These are phyloP conservation scores for barley (Hordeum vulgare) DNA, from an alignment of 176 grass and related monocot species.

Conservation along the genomic window DNA sequence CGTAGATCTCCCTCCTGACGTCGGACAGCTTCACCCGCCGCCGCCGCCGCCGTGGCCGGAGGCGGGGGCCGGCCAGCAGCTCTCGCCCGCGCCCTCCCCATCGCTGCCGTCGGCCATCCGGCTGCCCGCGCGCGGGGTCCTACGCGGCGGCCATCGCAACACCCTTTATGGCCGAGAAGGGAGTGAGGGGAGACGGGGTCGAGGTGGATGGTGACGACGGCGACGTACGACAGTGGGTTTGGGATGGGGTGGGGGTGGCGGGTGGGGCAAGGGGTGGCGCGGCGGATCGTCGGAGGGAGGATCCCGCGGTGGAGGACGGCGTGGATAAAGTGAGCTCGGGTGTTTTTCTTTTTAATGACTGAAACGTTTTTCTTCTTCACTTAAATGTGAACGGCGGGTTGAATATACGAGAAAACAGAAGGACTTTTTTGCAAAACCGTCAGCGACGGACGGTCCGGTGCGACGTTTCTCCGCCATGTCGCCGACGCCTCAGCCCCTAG, in stretches of 20 bases:
- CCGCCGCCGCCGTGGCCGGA: too few relatives aligned
- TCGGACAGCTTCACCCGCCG: constrained; percentile 16
- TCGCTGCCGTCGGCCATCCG: constrained; percentile 17
- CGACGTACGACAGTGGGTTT: neutral
- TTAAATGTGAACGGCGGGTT: too few relatives aligned
- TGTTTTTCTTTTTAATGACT: too few relatives aligned
- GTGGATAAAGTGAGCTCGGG: too few relatives aligned
- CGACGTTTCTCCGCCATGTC: too few relatives aligned
- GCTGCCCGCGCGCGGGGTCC: constrained; percentile 7
- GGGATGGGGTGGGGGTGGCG: too few relatives aligned
- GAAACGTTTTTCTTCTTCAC: too few relatives aligned
- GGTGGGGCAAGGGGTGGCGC: neutral
- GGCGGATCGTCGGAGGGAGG: constrained; percentile 28
- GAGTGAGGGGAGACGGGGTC: neutral
- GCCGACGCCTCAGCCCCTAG: neutral
- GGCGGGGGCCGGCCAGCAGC: constrained; percentile 14
- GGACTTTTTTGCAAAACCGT: too few relatives aligned
- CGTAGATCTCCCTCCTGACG: constrained; percentile 52
- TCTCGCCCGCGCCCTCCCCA: constrained; percentile 70
- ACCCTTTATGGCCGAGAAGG: neutral
- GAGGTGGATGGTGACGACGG: neutral
- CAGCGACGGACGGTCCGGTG: too few relatives aligned
- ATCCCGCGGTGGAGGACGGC: constrained; percentile 15
- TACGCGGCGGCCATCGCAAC: constrained; percentile 17
- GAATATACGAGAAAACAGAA: too few relatives aligned